These are phyloP conservation scores for Allomyces javanicus DNA, from an alignment of 192 early-diverging fungal genomes.

Conservation along the genomic window DNA sequence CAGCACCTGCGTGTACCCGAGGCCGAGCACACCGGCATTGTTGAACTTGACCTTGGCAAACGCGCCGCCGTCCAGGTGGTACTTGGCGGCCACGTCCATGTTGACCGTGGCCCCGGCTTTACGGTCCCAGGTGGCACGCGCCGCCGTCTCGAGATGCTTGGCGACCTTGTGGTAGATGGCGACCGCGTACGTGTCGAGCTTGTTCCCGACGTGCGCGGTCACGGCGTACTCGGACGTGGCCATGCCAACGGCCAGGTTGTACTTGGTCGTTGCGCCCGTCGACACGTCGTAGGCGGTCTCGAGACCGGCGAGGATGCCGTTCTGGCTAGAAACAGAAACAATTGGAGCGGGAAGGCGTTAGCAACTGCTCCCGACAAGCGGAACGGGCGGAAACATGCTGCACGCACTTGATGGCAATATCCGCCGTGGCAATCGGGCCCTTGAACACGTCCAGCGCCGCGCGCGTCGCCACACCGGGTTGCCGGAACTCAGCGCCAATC, in stretches of 20 bases:
- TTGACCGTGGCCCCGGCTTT: constrained; percentile 14
- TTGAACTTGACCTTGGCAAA: too few relatives aligned
- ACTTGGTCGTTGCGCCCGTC: constrained; percentile 71
- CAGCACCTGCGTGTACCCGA: constrained; percentile 82
- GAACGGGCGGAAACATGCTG: too few relatives aligned
- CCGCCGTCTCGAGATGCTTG: constrained; percentile 79
- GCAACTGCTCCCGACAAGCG: too few relatives aligned
- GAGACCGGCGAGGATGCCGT: constrained; percentile 79
- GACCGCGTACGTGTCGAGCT: constrained; percentile 67
- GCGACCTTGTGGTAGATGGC: constrained; percentile 95
- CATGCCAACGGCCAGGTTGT: constrained; percentile 76
- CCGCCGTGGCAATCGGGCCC: constrained; percentile 9
- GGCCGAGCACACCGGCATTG: constrained; percentile 55
- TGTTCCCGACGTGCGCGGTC: constrained; percentile 76
- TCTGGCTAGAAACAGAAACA: constrained; percentile 29
- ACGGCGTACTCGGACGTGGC: constrained; percentile 70
- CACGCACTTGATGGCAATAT: too few relatives aligned
- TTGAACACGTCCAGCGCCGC: constrained; percentile 82
- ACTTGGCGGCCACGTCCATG: too few relatives aligned
- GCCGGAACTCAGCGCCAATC: constrained; percentile 81
- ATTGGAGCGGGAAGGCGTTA: too few relatives aligned
- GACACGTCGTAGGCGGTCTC: constrained; percentile 87
- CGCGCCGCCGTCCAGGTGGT: too few relatives aligned
- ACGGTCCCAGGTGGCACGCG: constrained; percentile 67
- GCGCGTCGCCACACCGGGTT: constrained; percentile 78